Conservation (phyloP, 75 land plant genomes). For the Selaginella tamariscina region DNA sequence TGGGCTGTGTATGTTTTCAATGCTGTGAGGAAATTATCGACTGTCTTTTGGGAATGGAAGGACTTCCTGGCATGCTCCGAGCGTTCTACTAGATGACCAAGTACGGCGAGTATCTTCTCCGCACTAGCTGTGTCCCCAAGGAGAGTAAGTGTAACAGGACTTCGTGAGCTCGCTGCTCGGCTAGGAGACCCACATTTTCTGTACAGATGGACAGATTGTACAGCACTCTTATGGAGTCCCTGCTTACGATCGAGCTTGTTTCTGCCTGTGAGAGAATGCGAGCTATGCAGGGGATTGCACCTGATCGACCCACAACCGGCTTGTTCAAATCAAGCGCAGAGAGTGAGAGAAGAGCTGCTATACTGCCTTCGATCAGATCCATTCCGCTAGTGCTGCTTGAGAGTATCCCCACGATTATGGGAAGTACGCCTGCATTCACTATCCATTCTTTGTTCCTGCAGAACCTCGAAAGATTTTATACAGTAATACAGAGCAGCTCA, state of each 20-base stretch:
- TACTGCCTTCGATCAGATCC: slow-evolving; percentile 33
- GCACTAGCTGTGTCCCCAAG: neutral
- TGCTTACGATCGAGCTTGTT: slow-evolving; percentile 21
- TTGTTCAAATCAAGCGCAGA: slow-evolving; percentile 73
- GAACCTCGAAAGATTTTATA: neutral
- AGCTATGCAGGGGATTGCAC: slow-evolving; percentile 44
- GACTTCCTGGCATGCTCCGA: slow-evolving; percentile 53
- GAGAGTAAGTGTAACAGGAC: slow-evolving; percentile 28
- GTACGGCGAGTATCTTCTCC: slow-evolving; percentile 35
- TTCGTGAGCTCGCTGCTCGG: slow-evolving; percentile 35
- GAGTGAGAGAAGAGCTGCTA: slow-evolving; percentile 50
- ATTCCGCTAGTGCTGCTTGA: neutral
- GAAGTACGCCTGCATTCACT: slow-evolving; percentile 52
- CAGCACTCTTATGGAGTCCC: slow-evolving; percentile 56
- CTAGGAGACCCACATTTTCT: slow-evolving; percentile 29
- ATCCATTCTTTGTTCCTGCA: slow-evolving; percentile 75
- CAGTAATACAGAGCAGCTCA: slow-evolving; percentile 12
- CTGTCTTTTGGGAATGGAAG: neutral
- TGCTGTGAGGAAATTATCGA: neutral
- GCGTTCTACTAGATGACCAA: slow-evolving; percentile 45
- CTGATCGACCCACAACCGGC: slow-evolving; percentile 48
- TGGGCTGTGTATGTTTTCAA: neutral
- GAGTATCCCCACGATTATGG: slow-evolving; percentile 54
- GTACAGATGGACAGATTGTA: slow-evolving; percentile 65
- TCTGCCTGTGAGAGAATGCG: slow-evolving; percentile 15